Conservation (phyloP, 176 grass and related monocot genomes). For the Oryza australiensis region DNA sequence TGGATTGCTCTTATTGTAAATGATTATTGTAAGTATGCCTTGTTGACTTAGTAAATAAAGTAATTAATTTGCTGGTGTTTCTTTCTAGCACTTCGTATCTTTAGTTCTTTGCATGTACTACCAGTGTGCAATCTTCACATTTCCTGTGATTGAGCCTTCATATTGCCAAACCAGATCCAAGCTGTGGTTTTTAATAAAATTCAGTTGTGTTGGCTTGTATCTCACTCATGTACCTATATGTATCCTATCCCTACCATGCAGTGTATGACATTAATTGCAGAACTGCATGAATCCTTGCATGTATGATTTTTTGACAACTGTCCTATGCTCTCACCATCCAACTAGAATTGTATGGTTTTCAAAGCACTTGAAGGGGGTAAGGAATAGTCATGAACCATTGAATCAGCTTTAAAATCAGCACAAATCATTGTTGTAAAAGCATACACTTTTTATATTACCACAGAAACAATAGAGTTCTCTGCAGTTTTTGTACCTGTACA, state of each 20-base stretch:
- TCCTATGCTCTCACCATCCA: no score
- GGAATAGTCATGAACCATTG: background rate
- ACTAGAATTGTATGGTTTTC: no score
- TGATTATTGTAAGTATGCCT: background rate
- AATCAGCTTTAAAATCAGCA: background rate
- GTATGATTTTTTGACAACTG: no score
- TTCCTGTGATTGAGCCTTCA: background rate
- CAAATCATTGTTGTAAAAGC: background rate
- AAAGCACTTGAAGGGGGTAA: no score
- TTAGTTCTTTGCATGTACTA: conserved; percentile 2
- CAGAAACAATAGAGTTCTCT: background rate
- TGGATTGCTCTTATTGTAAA: background rate
- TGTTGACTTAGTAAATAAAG: conserved; percentile 7
- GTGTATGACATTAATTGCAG: no score
- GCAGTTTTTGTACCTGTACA: background rate
- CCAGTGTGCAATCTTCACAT: background rate
- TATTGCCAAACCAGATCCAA: conserved; percentile 2
- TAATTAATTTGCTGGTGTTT: conserved; percentile 9
- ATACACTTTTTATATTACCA: background rate
- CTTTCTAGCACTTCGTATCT: conserved; percentile 9
- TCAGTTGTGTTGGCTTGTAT: background rate
- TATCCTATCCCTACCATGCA: no score
- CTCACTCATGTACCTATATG: no score
- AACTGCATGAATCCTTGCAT: no score
- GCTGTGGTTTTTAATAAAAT: background rate